phyloP scores from a whole-genome alignment of 1,284 basidiomycete species.

The Rhodotorula sp. region DNA sequence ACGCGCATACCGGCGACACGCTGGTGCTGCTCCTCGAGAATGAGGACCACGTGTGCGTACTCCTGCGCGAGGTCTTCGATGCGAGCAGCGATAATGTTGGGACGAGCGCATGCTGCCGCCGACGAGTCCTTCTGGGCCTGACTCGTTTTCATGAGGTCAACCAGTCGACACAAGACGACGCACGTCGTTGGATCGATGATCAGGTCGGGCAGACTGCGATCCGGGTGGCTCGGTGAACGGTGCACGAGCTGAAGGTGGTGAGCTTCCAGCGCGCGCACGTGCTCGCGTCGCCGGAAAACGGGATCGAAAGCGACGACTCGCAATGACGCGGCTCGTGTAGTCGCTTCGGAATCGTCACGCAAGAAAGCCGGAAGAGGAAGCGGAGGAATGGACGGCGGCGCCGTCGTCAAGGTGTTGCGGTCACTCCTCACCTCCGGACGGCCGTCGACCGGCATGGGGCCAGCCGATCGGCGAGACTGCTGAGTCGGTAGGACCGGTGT shows the following conservation, averaged over 20 bases:
- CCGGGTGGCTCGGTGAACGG: background rate
- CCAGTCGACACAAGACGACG: conserved; percentile 11
- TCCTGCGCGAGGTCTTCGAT: background rate
- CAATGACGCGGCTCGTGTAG: background rate
- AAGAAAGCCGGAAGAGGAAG: background rate
- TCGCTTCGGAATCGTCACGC: background rate
- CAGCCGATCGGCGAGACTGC: conserved; percentile 1
- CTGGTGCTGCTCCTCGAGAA: conserved; percentile 13
- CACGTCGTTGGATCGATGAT: conserved; percentile 4
- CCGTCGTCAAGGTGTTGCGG: too few species aligned
- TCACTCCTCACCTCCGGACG: too few species aligned
- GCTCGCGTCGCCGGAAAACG: conserved; percentile 4
- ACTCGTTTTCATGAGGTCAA: conserved; percentile 1
- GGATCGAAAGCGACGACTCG: conserved; percentile 6
- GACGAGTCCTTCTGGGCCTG: background rate
- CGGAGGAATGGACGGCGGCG: too few species aligned
- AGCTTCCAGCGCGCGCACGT: background rate
- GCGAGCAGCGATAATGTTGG: too few species aligned
- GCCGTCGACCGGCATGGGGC: background rate
- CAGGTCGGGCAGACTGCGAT: conserved; percentile 6
- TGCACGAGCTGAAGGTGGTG: conserved; percentile 3
- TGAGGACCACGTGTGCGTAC: conserved; percentile 14
- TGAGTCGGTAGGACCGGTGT: background rate
- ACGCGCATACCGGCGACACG: background rate
- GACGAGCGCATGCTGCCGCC: background rate